A percentile compares a stretch with the other conserved stretches of the same genome.
phyloP scores from a whole-genome alignment of 2,329 filamentous ascomycete species.

The Fusarium musae region DNA sequence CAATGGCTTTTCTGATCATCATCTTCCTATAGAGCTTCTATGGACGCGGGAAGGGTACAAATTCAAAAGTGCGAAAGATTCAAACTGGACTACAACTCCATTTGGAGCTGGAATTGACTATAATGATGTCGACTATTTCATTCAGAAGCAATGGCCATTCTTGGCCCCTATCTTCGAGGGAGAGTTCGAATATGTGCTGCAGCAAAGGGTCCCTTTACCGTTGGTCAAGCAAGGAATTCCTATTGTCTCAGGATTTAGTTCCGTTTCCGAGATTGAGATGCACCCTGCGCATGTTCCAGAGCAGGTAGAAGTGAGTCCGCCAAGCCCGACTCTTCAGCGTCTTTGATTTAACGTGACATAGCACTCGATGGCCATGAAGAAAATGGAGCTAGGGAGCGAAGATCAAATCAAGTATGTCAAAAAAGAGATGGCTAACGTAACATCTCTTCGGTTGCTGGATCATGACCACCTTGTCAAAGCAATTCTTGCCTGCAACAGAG shows the following conservation, averaged over 20 bases:
- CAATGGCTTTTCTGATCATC: background rate
- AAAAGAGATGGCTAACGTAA: background rate
- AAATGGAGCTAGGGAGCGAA: background rate
- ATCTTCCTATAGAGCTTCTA: background rate
- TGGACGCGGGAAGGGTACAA: background rate
- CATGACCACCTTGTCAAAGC: background rate
- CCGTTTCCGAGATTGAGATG: background rate
- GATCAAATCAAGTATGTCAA: background rate
- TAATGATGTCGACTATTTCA: background rate
- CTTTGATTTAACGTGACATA: background rate
- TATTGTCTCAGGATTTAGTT: background rate
- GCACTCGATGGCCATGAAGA: background rate
- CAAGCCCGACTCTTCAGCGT: rapidly evolving
- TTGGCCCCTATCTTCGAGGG: background rate
- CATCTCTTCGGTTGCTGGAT: background rate
- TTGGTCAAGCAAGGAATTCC: background rate
- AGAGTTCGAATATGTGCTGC: background rate
- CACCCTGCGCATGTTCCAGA: background rate
- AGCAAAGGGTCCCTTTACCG: background rate
- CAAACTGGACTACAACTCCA: background rate
- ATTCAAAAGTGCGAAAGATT: background rate
- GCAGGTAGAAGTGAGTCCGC: background rate
- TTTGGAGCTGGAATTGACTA: background rate
- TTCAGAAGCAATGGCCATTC: background rate
- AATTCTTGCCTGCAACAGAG: background rate